Conservation (phyloP, 306 rosid species). For the Quercus cerris region DNA sequence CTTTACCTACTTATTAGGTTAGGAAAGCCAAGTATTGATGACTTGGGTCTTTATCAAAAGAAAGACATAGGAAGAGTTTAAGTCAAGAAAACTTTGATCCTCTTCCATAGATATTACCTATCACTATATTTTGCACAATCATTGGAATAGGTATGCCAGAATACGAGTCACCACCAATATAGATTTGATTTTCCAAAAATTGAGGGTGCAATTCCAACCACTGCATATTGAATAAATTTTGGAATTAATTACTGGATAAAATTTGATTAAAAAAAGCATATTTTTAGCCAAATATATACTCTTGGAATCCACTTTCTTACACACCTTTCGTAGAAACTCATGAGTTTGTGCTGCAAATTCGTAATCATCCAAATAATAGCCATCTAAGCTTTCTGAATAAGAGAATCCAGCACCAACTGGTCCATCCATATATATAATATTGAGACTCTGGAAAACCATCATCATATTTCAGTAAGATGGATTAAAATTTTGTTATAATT, state of each 20-base stretch:
- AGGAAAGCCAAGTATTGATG: neutral
- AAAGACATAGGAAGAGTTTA: neutral
- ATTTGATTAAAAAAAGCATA: neutral
- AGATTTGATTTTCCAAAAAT: neutral
- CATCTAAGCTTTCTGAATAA: neutral
- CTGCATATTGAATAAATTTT: constrained; percentile 13
- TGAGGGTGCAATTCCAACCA: constrained; percentile 17
- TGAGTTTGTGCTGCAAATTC: neutral
- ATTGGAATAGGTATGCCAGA: constrained; percentile 19
- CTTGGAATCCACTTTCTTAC: neutral
- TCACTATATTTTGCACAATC: constrained; percentile 3
- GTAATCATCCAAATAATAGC: neutral
- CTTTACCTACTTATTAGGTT: neutral
- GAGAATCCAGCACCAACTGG: neutral
- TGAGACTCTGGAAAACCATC: neutral
- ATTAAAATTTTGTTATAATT: neutral
- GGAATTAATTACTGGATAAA: neutral
- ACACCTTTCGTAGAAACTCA: neutral
- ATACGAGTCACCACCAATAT: constrained; percentile 23
- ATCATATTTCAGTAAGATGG: neutral
- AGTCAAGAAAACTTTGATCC: neutral
- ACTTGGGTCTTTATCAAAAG: neutral
- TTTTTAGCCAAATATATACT: neutral
- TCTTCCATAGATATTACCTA: neutral
- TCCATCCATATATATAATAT: neutral